Evolutionary conservation across 2,329 filamentous ascomycete genomes (phyloP).

Genomic region (Pestalotiopsis sp.): DNA sequence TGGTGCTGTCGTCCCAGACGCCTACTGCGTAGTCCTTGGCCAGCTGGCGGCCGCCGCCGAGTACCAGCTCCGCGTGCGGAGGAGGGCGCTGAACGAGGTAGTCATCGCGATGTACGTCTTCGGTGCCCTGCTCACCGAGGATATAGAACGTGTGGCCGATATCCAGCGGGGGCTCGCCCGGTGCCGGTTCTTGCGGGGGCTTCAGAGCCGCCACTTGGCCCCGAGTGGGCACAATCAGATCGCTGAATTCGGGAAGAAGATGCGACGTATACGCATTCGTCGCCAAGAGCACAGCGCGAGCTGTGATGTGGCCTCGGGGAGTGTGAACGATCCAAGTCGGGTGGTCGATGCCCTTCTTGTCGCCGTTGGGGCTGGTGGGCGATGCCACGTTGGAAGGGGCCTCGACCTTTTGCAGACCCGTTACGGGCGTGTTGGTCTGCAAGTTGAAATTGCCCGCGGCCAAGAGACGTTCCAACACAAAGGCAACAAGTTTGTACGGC

Average conservation of each 20-base stretch:
- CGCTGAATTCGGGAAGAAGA: constrained; percentile 67
- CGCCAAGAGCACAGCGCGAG: constrained; percentile 69
- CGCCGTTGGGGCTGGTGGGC: constrained; percentile 9
- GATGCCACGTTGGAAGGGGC: constrained; percentile 17
- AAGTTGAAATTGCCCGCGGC: constrained; percentile 60
- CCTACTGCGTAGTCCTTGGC: constrained; percentile 55
- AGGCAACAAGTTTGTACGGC: constrained; percentile 83
- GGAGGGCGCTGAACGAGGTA: constrained; percentile 72
- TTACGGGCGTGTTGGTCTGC: constrained; percentile 71
- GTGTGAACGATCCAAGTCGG: constrained; percentile 65
- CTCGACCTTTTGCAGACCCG: constrained; percentile 39
- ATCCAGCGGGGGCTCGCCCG: constrained; percentile 19
- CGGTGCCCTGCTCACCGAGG: constrained; percentile 38
- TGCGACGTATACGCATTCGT: constrained; percentile 84
- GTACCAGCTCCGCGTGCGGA: constrained; percentile 60
- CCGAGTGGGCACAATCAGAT: constrained; percentile 74
- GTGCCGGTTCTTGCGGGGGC: constrained; percentile 45
- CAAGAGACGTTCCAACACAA: constrained; percentile 64
- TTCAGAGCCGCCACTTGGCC: constrained; percentile 70
- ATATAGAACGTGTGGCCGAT: constrained; percentile 66
- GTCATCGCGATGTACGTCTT: constrained; percentile 54
- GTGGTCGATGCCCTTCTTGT: constrained; percentile 12
- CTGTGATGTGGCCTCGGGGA: constrained; percentile 62
- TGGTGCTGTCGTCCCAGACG: constrained; percentile 56
- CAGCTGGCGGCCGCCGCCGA: constrained; percentile 67